Evolutionary conservation across 2,329 filamentous ascomycete genomes (phyloP), one percentile per base, ranked within the genome.

Genomic region (Pyricularia pennisetigena): DNA sequence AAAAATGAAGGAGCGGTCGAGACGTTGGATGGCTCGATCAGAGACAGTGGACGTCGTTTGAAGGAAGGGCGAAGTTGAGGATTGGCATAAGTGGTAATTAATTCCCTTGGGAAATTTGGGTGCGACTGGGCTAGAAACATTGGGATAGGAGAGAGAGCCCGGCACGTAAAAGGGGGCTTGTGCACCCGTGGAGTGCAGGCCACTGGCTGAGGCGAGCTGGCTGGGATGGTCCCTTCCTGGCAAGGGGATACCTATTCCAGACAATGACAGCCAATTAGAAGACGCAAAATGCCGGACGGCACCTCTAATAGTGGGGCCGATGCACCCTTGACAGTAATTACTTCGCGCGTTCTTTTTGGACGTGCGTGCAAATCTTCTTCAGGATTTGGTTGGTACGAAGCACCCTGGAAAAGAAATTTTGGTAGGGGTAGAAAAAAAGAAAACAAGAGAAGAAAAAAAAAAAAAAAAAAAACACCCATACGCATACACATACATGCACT

Each of bases 61-160:
- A 26, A 66, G 64, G 64, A 41, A 66, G 35, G 64, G 35, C 24
- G 64, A 66, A 24, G 64, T 32, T 35, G 20, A 30, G 29, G 64
- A n/a, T 49, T 49, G 41, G 41, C 41, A n/a, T 49, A 49, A 49
- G 41, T 49, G 7, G 63, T 26, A 54, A 67, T 57, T 67, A 59
- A 67, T 65, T 64, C n/a, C 61, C 28, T 24, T 64, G 67, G 69
- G 69, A 69, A 69, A 69, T 69, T 69, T 69, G 69, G 63, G 69
- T 69, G 69, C 65, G 65, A 67, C 69, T 57, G 69, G 30, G 14
- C 41, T 66, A 41, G 64, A 68, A 68, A 69, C 67, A 68, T 69
- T 69, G 32, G 66, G 57, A 67, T 61, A 67, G 66, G 66, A 67
- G 66, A 30, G 35, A 59, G 41, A 54, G 64, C 35, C 66, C 66